These are phyloP conservation scores for Globisporangium middletonii DNA, from an alignment of 352 stramenopile genomes.

Conservation along the genomic window DNA sequence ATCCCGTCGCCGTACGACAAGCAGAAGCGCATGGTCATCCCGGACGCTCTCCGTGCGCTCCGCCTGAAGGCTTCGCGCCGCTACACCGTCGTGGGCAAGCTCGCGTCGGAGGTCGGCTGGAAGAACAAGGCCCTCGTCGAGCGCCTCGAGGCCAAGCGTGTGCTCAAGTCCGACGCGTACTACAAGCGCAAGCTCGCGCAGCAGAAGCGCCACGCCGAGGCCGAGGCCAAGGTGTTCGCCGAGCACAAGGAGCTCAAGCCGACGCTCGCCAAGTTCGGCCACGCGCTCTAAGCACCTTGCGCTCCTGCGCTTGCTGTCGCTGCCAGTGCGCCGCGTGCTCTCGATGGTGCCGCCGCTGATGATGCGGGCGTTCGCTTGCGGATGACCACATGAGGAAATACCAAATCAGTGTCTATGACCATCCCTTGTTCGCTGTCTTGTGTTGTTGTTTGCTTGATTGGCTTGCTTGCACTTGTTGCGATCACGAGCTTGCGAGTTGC, in stretches of 20 bases:
- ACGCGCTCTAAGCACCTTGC: conserved; percentile 49
- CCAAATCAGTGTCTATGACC: conserved; percentile 4
- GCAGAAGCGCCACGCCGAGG: conserved; percentile 84
- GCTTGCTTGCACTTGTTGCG: too few species aligned
- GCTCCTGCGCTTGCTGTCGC: conserved; percentile 7
- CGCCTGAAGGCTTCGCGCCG: conserved; percentile 92
- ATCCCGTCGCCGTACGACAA: conserved; percentile 98
- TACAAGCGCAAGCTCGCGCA: conserved; percentile 96
- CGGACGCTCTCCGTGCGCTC: conserved; percentile 92
- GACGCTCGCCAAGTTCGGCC: conserved; percentile 73
- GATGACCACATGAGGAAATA: conserved; percentile 5
- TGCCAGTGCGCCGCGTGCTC: conserved; percentile 13
- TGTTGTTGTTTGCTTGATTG: neutral
- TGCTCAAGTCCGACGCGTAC: conserved; percentile 94
- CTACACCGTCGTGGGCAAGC: conserved; percentile 94
- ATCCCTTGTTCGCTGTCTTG: neutral
- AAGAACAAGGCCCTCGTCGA: conserved; percentile 95
- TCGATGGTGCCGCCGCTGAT: conserved; percentile 1
- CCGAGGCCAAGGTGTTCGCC: conserved; percentile 87
- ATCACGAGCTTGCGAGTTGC: too few species aligned
- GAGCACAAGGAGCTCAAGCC: conserved; percentile 85
- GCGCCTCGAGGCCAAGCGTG: conserved; percentile 91
- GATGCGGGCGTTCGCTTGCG: neutral
- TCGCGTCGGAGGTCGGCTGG: conserved; percentile 96
- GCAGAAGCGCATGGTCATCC: conserved; percentile 98